phyloP scores from a whole-genome alignment of 257 asterid genomes.

The Capsicum chinense region DNA sequence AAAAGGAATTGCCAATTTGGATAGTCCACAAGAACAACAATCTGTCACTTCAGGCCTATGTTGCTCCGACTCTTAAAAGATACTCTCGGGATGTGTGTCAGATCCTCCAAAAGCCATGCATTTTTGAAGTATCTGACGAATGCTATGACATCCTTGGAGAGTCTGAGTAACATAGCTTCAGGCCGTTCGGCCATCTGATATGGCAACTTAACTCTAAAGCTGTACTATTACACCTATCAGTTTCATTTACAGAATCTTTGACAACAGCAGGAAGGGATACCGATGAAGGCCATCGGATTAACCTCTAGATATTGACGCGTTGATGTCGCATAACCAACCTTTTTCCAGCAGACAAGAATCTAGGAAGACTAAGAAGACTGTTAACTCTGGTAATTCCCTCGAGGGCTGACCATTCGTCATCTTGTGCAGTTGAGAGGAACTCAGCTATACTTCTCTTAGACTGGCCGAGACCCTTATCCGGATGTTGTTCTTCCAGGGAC shows the following conservation, averaged over 20 bases:
- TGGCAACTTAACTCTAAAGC: slow-evolving; percentile 18
- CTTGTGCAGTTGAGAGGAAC: slow-evolving; percentile 79
- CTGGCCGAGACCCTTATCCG: slow-evolving; percentile 52
- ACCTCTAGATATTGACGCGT: not conserved
- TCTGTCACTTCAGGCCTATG: not conserved
- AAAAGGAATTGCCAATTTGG: not conserved
- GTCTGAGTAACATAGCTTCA: not conserved
- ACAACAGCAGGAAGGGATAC: not conserved
- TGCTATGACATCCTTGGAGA: not conserved
- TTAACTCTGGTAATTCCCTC: slow-evolving; percentile 91
- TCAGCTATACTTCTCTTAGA: slow-evolving; percentile 95
- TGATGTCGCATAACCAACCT: slow-evolving; percentile 71
- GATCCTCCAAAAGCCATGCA: not conserved
- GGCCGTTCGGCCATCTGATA: not conserved
- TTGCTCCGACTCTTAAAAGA: not conserved
- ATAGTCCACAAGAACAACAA: not conserved
- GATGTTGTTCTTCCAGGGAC: slow-evolving; percentile 45
- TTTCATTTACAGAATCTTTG: slow-evolving; percentile 22
- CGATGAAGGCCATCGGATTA: not conserved
- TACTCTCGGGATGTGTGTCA: not conserved
- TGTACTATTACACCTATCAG: not conserved
- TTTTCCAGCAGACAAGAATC: slow-evolving; percentile 74
- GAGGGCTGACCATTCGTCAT: slow-evolving; percentile 96
- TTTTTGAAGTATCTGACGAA: not conserved
- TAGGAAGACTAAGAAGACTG: slow-evolving; percentile 92